These are phyloP conservation scores for Rhizoclosmatium sp. DNA, from an alignment of 192 early-diverging fungal genomes.

Conservation along the genomic window DNA sequence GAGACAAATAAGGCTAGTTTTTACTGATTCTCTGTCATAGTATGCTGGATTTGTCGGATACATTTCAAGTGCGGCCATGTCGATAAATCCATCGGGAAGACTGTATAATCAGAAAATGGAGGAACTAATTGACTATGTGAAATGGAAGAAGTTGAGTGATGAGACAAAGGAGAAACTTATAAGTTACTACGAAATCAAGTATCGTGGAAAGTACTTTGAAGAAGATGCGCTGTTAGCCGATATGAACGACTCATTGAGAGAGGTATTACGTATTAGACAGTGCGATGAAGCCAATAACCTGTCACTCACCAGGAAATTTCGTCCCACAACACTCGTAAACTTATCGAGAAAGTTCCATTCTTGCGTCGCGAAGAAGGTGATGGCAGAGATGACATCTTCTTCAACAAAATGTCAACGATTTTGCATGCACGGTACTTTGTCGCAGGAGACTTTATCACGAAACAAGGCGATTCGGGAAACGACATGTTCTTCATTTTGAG, in stretches of 20 bases:
- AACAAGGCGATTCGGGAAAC: conserved; percentile 48
- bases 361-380: conserved; percentile 30
- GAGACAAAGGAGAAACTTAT: conserved; percentile 37
- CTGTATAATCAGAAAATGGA: conserved; percentile 44
- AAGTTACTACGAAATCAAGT: conserved; percentile 50
- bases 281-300: too few relatives aligned
- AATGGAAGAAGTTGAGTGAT: conserved; percentile 37
- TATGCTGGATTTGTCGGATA: conserved; percentile 38
- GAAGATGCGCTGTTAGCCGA: conserved; percentile 40
- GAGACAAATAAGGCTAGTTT: too few relatives aligned
- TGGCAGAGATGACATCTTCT: conserved; percentile 35
- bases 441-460: conserved; percentile 36
- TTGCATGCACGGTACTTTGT: conserved; percentile 37
- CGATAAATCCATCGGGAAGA: conserved; percentile 31
- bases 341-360: conserved; percentile 45
- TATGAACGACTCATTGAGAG: conserved; percentile 46
- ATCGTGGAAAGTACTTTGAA: conserved; percentile 43
- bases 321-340: conserved; percentile 28
- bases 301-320: conserved; percentile 33
- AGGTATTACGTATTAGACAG: background rate
- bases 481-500: conserved; percentile 61
- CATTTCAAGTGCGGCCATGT: conserved; percentile 28
- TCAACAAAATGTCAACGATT: conserved; percentile 16
- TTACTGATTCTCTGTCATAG: background rate
- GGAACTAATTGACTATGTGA: conserved; percentile 52